Conservation (phyloP, 2,329 filamentous ascomycete genomes). For the Aspergillus floridensis region DNA sequence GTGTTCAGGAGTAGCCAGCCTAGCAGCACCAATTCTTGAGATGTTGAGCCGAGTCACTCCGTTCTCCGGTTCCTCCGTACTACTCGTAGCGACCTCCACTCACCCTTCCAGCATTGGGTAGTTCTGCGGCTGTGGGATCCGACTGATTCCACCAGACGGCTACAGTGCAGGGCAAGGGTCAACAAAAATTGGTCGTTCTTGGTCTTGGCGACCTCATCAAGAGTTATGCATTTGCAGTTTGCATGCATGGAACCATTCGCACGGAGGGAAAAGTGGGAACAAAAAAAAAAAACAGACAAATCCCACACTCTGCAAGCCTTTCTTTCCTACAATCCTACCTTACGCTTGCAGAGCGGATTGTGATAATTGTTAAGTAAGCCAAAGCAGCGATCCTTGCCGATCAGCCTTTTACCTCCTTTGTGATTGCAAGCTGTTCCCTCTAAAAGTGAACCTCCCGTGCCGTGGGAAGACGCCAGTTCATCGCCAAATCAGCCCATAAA, state of each 20-base stretch:
- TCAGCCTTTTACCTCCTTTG: background rate
- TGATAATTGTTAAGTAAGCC: background rate
- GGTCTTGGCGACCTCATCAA: background rate
- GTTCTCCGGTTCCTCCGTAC: slow-evolving; percentile 7
- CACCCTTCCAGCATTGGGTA: background rate
- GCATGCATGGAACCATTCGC: background rate
- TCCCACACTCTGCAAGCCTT: background rate
- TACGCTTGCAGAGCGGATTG: background rate
- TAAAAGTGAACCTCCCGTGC: background rate
- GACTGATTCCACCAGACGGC: background rate
- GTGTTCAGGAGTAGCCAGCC: background rate
- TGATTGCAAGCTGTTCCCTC: background rate
- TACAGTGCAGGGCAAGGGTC: background rate
- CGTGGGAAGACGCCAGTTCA: background rate
- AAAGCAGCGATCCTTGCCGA: background rate
- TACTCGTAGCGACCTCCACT: slow-evolving; percentile 6
- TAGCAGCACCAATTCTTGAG: background rate
- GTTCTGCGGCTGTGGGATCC: background rate
- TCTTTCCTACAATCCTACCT: background rate
- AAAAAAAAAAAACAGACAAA: too few relatives aligned
- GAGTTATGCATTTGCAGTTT: background rate
- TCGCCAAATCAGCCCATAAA: background rate
- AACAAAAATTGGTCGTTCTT: background rate
- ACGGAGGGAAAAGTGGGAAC: too few relatives aligned
- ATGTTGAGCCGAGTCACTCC: slow-evolving; percentile 10